Evolutionary conservation across 768 basidiomycete genomes (phyloP).

Genomic region (Lactarius trivialis): DNA sequence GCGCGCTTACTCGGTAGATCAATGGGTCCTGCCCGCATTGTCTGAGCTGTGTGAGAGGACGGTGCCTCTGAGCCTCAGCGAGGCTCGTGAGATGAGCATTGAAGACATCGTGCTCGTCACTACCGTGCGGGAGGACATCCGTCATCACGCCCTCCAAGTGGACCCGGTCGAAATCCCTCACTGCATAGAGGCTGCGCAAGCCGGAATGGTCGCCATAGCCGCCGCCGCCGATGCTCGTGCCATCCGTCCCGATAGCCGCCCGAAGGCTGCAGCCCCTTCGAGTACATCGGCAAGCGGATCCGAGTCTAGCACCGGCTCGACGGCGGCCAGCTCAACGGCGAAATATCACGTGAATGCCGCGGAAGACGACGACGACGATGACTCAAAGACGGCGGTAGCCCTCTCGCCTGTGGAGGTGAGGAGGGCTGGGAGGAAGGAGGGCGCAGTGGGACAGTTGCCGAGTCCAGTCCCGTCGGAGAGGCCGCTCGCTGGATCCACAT

Average conservation of each 20-base stretch:
- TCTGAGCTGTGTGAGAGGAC: constrained; percentile 18
- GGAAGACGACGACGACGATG: neutral
- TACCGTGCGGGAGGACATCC: constrained; percentile 22
- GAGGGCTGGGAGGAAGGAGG: neutral
- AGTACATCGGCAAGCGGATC: neutral
- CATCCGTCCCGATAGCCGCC: neutral
- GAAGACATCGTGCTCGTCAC: constrained; percentile 18
- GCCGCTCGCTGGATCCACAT: neutral
- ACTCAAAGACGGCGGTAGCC: neutral
- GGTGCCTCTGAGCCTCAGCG: constrained; percentile 13
- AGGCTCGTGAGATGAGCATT: constrained; percentile 16
- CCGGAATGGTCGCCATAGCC: constrained; percentile 6
- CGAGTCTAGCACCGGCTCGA: neutral
- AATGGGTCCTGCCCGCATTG: constrained; percentile 17
- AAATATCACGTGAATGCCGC: neutral
- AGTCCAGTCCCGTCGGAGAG: neutral
- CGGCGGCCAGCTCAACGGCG: neutral
- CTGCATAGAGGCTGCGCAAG: constrained; percentile 10
- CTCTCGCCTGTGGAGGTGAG: constrained; percentile 5
- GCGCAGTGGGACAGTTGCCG: too few species aligned
- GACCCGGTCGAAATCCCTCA: constrained; percentile 5
- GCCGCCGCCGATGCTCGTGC: neutral
- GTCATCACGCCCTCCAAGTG: constrained; percentile 1
- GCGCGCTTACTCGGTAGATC: constrained; percentile 14
- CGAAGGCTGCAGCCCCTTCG: neutral